phyloP scores from a whole-genome alignment of 148 eudicot species.

The Silene conica region DNA sequence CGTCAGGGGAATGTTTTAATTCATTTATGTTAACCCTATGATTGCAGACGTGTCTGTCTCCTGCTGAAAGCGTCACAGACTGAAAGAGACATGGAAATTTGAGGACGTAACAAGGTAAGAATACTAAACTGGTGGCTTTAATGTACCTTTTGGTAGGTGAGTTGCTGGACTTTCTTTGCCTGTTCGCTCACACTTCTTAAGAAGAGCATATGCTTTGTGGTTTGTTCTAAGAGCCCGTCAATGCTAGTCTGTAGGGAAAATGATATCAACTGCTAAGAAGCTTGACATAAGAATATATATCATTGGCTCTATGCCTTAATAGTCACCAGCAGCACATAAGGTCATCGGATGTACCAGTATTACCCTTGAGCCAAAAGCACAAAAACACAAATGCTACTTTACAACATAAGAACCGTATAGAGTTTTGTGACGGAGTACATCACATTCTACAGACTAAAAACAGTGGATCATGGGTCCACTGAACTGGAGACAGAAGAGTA shows the following conservation, averaged over 20 bases:
- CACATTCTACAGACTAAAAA: too few species aligned
- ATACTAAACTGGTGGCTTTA: neutral
- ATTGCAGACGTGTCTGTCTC: slow-evolving; percentile 14
- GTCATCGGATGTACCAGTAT: too few species aligned
- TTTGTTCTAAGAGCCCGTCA: slow-evolving; percentile 71
- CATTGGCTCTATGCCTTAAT: too few species aligned
- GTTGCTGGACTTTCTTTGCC: slow-evolving; percentile 57
- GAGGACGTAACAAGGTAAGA: neutral
- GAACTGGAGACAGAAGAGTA: neutral
- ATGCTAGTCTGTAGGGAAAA: slow-evolving; percentile 71
- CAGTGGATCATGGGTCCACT: too few species aligned
- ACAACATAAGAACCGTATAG: too few species aligned
- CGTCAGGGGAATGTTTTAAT: slow-evolving; percentile 9
- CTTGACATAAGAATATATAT: too few species aligned
- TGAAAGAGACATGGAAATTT: slow-evolving; percentile 7
- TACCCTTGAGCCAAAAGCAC: too few species aligned
- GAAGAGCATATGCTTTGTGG: slow-evolving; percentile 77
- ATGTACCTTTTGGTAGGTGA: slow-evolving; percentile 40
- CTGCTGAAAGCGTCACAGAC: slow-evolving; percentile 23
- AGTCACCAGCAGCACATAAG: too few species aligned
- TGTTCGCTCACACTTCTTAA: slow-evolving; percentile 53
- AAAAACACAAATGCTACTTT: too few species aligned
- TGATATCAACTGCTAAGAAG: neutral
- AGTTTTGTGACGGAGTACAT: too few species aligned
- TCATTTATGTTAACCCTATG: slow-evolving; percentile 16